Evolutionary conservation across 2,329 filamentous ascomycete genomes (phyloP), one percentile per base, ranked within the genome.

Genomic region (Pseudocercospora fijiensis): DNA sequence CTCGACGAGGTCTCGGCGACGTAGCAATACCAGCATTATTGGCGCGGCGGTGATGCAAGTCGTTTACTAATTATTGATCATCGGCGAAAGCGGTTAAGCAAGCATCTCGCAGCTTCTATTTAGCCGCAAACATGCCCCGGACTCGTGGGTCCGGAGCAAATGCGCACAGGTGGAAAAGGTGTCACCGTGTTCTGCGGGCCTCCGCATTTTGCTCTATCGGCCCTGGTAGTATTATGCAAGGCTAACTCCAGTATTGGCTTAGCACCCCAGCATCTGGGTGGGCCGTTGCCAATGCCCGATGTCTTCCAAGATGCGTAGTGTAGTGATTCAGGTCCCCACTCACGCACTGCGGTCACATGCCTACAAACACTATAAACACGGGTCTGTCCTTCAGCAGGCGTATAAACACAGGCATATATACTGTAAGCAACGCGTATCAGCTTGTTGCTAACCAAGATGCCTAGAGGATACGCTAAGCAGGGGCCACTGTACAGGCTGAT

Each of bases 161-260:
- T 52, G 49, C 49, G 24, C 13, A 27, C 22, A 52, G 49, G 22
- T 52, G 20, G 43, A 47, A 47, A 47, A 47, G 18, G 11, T 24
- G n/a, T n/a, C n/a, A n/a, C n/a, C n/a, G n/a, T n/a, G 22, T 18
- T 47, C 18, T 24, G 49, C 49, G 49, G 49, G 49, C 49, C 22
- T 53, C 49, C 49, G 49, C 49, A 53, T 53, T 53, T 18, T 28
- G 28, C 24, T 24, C 22, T 49, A 18, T 24, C 22, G 45, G 45
- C 45, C 45, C 45, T 49, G 26, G 49, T 28, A 53, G 8, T 11
- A 53, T 53, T 53, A 26, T 28, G 49, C 49, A 53, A 53, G 49
- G 49, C 49, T 53, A 53, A 53, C 16, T 28, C 13, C 37, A 49
- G 22, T 49, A 49, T 49, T 49, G 45, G 45, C 45, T 49, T 49